Percentiles rank a stretch among this genome's conserved stretches.
These are phyloP conservation scores for Backusella circina DNA, from an alignment of 192 early-diverging fungal species.

Conservation along the genomic window DNA sequence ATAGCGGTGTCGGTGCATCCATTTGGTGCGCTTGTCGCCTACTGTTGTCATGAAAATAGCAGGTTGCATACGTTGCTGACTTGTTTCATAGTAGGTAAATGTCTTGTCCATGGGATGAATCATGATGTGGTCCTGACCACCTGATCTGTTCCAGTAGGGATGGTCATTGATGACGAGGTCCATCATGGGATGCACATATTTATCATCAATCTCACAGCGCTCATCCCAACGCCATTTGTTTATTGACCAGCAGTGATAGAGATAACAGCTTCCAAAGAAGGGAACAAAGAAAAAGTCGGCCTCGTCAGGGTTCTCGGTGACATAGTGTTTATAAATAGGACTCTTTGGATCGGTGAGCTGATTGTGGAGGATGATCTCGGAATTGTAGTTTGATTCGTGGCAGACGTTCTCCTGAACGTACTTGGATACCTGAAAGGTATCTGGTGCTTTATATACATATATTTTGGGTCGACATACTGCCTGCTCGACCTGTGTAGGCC, in stretches of 20 bases:
- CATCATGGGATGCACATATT: slow-evolving; percentile 44
- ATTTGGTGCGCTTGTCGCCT: slow-evolving; percentile 37
- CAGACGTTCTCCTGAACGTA: slow-evolving; percentile 16
- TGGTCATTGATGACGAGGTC: slow-evolving; percentile 32
- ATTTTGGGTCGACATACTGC: slow-evolving; percentile 38
- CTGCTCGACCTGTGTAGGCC: slow-evolving; percentile 37
- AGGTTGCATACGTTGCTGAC: slow-evolving; percentile 17
- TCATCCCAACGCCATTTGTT: slow-evolving; percentile 27
- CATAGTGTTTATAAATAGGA: slow-evolving; percentile 35
- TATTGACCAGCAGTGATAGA: slow-evolving; percentile 41
- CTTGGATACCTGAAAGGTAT: slow-evolving; percentile 31
- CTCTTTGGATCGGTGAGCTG: slow-evolving; percentile 31
- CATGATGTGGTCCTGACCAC: slow-evolving; percentile 41
- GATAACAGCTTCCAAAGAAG: slow-evolving; percentile 43
- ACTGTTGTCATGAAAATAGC: slow-evolving; percentile 44
- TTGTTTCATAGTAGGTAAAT: slow-evolving; percentile 35
- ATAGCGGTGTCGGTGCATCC: slow-evolving; percentile 23
- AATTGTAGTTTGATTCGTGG: slow-evolving; percentile 39
- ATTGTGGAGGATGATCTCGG: slow-evolving; percentile 35
- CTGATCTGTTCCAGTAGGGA: slow-evolving; percentile 40
- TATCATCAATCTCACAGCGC: slow-evolving; percentile 38
- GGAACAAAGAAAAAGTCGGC: slow-evolving; percentile 47
- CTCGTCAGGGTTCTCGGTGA: slow-evolving; percentile 43
- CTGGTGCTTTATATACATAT: slow-evolving; percentile 39
- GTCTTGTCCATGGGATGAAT: slow-evolving; percentile 43